These are phyloP conservation scores for Trifolium dubium DNA, from an alignment of 306 rosid species.

Conservation along the genomic window DNA sequence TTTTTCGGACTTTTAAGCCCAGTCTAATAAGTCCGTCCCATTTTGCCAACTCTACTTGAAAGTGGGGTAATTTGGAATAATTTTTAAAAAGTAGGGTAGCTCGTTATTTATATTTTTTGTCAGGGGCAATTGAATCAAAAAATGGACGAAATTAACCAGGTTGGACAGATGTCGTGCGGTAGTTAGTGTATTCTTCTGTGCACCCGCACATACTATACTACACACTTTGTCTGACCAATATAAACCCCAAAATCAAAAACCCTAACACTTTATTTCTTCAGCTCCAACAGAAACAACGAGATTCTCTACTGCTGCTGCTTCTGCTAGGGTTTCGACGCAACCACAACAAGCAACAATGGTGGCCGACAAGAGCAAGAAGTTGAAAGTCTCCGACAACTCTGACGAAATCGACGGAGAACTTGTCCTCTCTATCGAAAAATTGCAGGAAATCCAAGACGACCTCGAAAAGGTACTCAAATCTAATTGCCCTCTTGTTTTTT, in stretches of 20 bases:
- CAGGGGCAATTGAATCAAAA: too few species aligned
- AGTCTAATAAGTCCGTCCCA: too few species aligned
- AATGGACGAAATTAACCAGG: too few species aligned
- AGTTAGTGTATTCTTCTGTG: background rate
- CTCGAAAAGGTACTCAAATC: conserved; percentile 75
- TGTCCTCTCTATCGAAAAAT: conserved; percentile 81
- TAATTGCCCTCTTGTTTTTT: background rate
- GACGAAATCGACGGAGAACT: conserved; percentile 82
- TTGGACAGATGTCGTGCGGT: background rate
- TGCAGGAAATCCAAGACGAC: conserved; percentile 97
- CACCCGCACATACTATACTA: background rate
- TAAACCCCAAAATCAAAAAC: conserved; percentile 71
- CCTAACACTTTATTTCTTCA: conserved; percentile 50
- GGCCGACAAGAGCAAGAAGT: conserved; percentile 80
- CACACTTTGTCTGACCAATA: background rate
- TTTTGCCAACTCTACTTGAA: too few species aligned
- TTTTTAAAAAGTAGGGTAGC: too few species aligned
- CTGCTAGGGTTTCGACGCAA: conserved; percentile 57
- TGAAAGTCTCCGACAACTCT: conserved; percentile 55
- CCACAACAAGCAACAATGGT: conserved; percentile 57
- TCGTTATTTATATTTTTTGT: too few species aligned
- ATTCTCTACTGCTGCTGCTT: background rate
- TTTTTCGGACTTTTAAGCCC: too few species aligned
- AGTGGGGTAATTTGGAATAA: too few species aligned
- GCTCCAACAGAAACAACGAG: background rate